These are phyloP conservation scores for Kokia cookei DNA, from an alignment of 441 rosid genomes.

Conservation along the genomic window DNA sequence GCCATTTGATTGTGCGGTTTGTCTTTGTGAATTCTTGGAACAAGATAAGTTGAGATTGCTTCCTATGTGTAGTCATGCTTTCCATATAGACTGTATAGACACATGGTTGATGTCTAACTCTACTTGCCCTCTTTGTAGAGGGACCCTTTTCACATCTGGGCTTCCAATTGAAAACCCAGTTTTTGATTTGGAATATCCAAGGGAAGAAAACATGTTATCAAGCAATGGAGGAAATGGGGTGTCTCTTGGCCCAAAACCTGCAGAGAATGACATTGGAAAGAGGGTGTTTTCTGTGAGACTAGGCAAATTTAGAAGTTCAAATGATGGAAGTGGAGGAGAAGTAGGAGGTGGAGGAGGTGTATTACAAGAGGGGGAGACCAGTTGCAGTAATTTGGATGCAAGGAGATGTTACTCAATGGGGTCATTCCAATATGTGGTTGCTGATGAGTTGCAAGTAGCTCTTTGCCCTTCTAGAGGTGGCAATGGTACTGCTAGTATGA, in stretches of 20 bases:
- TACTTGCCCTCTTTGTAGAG: constrained; percentile 71
- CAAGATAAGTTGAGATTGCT: constrained; percentile 55
- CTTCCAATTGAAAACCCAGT: constrained; percentile 41
- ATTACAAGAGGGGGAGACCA: constrained; percentile 36
- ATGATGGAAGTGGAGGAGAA: constrained; percentile 16
- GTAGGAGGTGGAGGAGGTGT: background rate
- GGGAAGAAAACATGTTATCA: constrained; percentile 34
- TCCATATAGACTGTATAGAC: constrained; percentile 65
- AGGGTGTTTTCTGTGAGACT: constrained; percentile 72
- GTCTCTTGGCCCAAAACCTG: constrained; percentile 38
- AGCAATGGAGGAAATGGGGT: constrained; percentile 29
- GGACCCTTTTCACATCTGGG: constrained; percentile 40
- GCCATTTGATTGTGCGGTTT: constrained; percentile 68
- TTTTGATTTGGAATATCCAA: constrained; percentile 34
- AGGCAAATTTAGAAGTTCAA: constrained; percentile 55
- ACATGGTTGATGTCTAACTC: constrained; percentile 72
- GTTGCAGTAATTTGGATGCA: constrained; percentile 45
- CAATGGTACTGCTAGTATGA: constrained; percentile 25
- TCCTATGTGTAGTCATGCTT: constrained; percentile 63
- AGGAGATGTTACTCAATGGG: constrained; percentile 82
- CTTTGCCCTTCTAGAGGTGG: constrained; percentile 24
- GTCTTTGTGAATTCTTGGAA: constrained; percentile 58
- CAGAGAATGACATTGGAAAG: constrained; percentile 55
- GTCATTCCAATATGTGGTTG: constrained; percentile 56
- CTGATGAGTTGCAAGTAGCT: constrained; percentile 60